Base-by-base conservation (phyloP, 371 early-diverging fungal genomes). In the Mortierella sp. region DNA sequence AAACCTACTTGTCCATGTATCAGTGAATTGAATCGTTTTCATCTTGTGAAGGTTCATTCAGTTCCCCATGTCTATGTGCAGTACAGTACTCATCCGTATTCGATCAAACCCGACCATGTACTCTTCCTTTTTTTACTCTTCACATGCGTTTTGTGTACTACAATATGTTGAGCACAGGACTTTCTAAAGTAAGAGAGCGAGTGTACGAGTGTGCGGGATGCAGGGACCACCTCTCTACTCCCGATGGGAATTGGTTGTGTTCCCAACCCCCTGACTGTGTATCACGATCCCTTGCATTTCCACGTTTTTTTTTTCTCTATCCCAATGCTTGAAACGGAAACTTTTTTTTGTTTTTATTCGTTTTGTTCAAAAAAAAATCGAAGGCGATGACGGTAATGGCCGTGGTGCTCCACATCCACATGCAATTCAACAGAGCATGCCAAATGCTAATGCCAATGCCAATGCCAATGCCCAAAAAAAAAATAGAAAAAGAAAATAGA, bases 141-240 rank as follows among this genome's bases (percentile, higher is more conserved):
- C 71, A 72, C 66, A 44, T 72, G 72, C n/a, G n/a, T n/a, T n/a
- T n/a, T n/a, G n/a, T n/a, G n/a, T n/a, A n/a, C n/a, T 48, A 8
- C 48, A 48, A 19, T 31, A 61, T 22, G 37, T 22, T 61, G 61
- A 61, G 61, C 61, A 61, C 61, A 61, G 61, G 61, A 4, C 37
- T 22, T 6, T n/a, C 9, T 24, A 9, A n/a, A 3, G 50, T 9
- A 4, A 50, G 22, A 24, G 6, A 50, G n/a, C 50, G n/a, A n/a
- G n/a, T n/a, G n/a, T n/a, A n/a, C n/a, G n/a, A 24, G 50, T 50
- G 50, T 50, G 24, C 50, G 61, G 37, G 40, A 75, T 75, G 70
- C 75, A 75, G 65, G 75, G 70, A 63, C 74, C 74, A 74, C 68
- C 40, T 63, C 47, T 43, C 53, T 9, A 19, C 2, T 26, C 14